Percentiles rank a stretch among this genome's conserved stretches.
Evolutionary conservation across 1,284 basidiomycete genomes (phyloP).

Genomic region (Boletus albobrunnescens): DNA sequence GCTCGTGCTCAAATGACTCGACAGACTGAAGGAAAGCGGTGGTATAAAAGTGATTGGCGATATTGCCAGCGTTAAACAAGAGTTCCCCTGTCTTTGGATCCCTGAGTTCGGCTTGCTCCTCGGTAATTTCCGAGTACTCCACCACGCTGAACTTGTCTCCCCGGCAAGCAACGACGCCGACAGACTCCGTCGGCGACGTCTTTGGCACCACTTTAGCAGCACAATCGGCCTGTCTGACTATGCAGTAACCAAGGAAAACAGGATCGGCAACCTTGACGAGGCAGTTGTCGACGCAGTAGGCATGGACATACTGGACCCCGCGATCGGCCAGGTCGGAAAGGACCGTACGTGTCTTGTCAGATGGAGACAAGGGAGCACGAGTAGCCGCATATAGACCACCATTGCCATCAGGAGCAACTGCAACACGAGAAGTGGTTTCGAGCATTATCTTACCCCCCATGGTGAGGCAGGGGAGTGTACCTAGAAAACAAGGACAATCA

Average conservation of each 20-base stretch:
- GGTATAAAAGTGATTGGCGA: slow-evolving; percentile 98
- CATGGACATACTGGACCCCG: slow-evolving; percentile 86
- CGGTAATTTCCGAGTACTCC: slow-evolving; percentile 95
- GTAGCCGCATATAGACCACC: slow-evolving; percentile 96
- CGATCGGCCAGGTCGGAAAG: slow-evolving; percentile 80
- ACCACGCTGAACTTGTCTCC: slow-evolving; percentile 87
- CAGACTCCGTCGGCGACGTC: slow-evolving; percentile 80
- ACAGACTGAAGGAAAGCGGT: slow-evolving; percentile 79
- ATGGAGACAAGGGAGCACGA: slow-evolving; percentile 68
- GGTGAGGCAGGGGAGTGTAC: slow-evolving; percentile 91
- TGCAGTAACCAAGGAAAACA: slow-evolving; percentile 91
- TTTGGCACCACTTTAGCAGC: slow-evolving; percentile 98
- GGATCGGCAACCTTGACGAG: slow-evolving; percentile 97
- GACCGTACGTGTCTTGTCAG: slow-evolving; percentile 65
- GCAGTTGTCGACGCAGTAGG: slow-evolving; percentile 98
- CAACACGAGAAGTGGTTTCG: slow-evolving; percentile 72
- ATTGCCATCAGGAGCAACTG: slow-evolving; percentile 96
- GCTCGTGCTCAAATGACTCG: slow-evolving; percentile 80
- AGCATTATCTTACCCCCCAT: slow-evolving; percentile 94
- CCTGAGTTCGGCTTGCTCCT: slow-evolving; percentile 77
- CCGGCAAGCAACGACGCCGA: slow-evolving; percentile 89
- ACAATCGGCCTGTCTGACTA: slow-evolving; percentile 81
- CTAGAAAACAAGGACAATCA: slow-evolving; percentile 40
- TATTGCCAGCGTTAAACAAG: slow-evolving; percentile 92
- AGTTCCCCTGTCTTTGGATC: slow-evolving; percentile 73